A percentile compares a stretch with the other conserved stretches of the same genome.
Conservation (phyloP, 108 stramenopile species). For the Discostella pseudostelligera region DNA sequence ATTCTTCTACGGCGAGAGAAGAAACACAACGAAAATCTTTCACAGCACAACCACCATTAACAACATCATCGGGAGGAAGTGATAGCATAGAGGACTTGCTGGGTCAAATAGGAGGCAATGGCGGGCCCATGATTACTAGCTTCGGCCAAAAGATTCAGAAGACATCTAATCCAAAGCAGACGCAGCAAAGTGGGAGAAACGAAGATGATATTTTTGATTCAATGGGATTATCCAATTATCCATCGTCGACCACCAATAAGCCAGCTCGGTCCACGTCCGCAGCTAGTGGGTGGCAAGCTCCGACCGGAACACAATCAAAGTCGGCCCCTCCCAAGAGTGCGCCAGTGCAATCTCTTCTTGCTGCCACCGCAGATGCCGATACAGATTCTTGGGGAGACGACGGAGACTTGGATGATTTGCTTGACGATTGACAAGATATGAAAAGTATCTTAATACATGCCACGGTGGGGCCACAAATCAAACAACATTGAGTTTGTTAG, state of each 20-base stretch:
- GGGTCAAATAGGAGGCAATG: conserved; percentile 29
- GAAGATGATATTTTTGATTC: conserved; percentile 47
- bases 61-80: conserved; percentile 6
- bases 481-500: too few species aligned
- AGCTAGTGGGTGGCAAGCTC: conserved; percentile 21
- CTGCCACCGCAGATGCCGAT: conserved; percentile 16
- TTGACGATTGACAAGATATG: conserved; percentile 29
- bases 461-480: too few species aligned
- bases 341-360: conserved; percentile 15
- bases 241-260: conserved; percentile 8
- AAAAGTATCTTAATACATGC: too few species aligned
- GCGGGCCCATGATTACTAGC: conserved; percentile 27
- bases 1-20: background rate
- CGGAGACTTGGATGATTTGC: conserved; percentile 38
- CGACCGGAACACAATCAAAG: background rate
- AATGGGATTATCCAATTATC: conserved; percentile 30
- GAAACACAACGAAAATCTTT: conserved; percentile 1
- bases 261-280: background rate
- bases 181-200: conserved; percentile 13
- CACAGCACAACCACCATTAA: background rate
- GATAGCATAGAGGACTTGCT: conserved; percentile 44
- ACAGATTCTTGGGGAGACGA: conserved; percentile 43
- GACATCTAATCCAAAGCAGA: conserved; percentile 16
- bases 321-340: conserved; percentile 25
- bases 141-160: conserved; percentile 23